Evolutionary conservation across 148 eudicot species (phyloP), one percentile per base, ranked within the genome.

Genomic region (Camellia sinensis): DNA sequence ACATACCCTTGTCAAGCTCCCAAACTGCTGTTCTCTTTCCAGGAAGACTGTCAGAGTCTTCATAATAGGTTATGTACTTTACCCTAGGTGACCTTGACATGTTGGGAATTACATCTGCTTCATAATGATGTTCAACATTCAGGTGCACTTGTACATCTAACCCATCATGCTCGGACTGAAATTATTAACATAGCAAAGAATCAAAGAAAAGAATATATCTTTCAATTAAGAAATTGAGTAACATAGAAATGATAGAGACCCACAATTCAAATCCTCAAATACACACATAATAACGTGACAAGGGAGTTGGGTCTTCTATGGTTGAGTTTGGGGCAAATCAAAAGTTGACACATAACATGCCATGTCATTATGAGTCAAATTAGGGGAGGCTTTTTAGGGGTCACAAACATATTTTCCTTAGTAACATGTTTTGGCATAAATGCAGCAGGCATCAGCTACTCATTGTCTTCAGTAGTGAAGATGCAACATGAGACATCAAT

Each of bases 1-100:
- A 75, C 71, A 59, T 92, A 96, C 99, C 89, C 90, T 96, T 96
- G 83, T 93, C 99, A 86, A 96, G 87, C 88, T 96, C 99, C 99
- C 99, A 96, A 50, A 96, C 95, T 62, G 99, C 99, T 54, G 98
- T 96, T 78, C 98, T 88, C 81, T 89, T 90, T 62, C 92, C 99
- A 43, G 95, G 94, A 77, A 92, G 92, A 85, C 95, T 96, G 85
- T 91, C 95, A 82, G 99, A 87, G 85, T 96, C 99, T 88, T 96
- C 98, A 71, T 91, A 96, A 84, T 89, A 96, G 12, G 99, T 96
- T 84, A 96, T 91, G 89, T 96, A 96, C 88, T 93, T 96, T 75
- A 84, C 93, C 81, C 84, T 89, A 74, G 94, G 86, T 73, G 92
- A 88, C 87, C 86, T 92, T 69, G 97, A 92, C 99, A 96, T 96